Percentiles rank a stretch among this genome's conserved stretches.
These are phyloP conservation scores for Pseudogymnoascus sp. DNA, from an alignment of 2,329 filamentous ascomycete genomes.

Conservation along the genomic window DNA sequence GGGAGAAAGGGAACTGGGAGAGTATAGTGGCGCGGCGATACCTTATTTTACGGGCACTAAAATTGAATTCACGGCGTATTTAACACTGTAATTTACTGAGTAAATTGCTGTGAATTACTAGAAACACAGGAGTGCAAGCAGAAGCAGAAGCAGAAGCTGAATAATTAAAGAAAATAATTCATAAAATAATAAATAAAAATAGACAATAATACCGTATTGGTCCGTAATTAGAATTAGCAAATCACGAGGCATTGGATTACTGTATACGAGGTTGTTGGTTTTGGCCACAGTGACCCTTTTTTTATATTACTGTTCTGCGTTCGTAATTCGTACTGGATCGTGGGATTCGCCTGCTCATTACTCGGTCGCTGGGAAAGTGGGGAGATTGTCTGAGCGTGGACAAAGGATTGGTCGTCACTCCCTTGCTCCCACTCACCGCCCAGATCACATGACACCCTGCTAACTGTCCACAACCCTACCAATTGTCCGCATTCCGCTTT, in stretches of 20 bases:
- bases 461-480: not conserved
- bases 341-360: not conserved
- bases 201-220: not conserved
- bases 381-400: not conserved
- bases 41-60: not conserved
- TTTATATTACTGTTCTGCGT: conserved; percentile 7
- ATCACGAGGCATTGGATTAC: not conserved
- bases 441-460: conserved; percentile 3
- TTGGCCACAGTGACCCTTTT: not conserved
- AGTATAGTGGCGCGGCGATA: not conserved
- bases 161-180: not conserved
- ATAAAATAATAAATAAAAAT: not conserved
- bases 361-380: not conserved
- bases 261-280: not conserved
- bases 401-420: not conserved
- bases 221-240: not conserved
- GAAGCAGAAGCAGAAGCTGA: not conserved
- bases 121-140: not conserved
- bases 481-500: not conserved
- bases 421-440: not conserved
- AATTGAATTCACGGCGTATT: not conserved
- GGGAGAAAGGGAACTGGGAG: not conserved
- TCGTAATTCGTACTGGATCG: conserved; percentile 1
- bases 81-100: not conserved
- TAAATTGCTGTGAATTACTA: not conserved